Base-by-base conservation (phyloP, 257 asterid genomes). In the Solanum infundibuliforme region DNA sequence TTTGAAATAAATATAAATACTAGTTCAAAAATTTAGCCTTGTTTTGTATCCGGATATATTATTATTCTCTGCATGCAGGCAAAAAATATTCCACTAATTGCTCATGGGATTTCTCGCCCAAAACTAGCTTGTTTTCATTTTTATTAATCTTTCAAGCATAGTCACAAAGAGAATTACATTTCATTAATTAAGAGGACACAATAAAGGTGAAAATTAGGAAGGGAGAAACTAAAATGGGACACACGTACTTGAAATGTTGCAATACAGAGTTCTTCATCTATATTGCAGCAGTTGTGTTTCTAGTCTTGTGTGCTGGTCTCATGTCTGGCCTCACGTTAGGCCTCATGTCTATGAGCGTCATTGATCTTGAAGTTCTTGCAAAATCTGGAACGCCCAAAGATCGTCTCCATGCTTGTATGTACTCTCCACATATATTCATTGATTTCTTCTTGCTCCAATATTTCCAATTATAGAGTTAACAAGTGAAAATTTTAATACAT, bases 261-360 rank as follows among this genome's bases (percentile, higher is more conserved):
- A 86, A 71, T 29, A 58, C 91, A 62, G 86, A 86, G 66, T 89
- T 91, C 86, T 87, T 89, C 84, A 29, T 89, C 23, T 89, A 82
- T 66, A 43, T 91, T 18, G 14, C 73, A 39, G 86, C 58, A 41
- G 43, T 86, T 68, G 46, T 31, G 36, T 38, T 68, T 12, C 39
- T 89, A 27, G 86, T 86, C 31, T 23, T 89, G 43, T 83, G 89
- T 25, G 88, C 89, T 83, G 90, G 91, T 5, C 35, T 91, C 89
- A 87, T 89, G 91, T 87, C 88, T 77, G 92, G 92, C 32, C 91
- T 89, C 68, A 91, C 91, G 14, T 77, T 91, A 83, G 91, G 88
- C 69, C 90, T 89, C 90, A 91, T 91, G 91, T 89, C 91, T 2
- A 87, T 91, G 91, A 89, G 90, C 73, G 32, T 31, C 13, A 87